These are phyloP conservation scores for Aspergillus amoenus DNA, from an alignment of 2,329 filamentous ascomycete genomes.

Conservation along the genomic window DNA sequence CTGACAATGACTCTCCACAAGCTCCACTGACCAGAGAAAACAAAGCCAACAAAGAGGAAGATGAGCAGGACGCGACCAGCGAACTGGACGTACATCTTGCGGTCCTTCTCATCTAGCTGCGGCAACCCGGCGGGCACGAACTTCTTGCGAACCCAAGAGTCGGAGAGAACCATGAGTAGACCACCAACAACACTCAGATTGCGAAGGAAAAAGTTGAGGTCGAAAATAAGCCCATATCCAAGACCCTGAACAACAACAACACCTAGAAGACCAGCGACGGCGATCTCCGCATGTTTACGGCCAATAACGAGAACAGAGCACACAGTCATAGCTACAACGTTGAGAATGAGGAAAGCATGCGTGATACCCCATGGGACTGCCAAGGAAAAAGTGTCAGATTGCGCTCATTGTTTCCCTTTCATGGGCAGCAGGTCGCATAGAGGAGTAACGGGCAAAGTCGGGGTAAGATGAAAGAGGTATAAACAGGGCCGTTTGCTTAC, in stretches of 20 bases:
- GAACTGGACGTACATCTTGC: conserved; percentile 99
- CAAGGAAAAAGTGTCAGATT: conserved; percentile 15
- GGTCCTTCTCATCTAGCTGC: conserved; percentile 95
- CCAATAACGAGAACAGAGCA: conserved; percentile 86
- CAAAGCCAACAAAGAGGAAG: conserved; percentile 95
- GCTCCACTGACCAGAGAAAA: conserved; percentile 92
- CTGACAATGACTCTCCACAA: conserved; percentile 84
- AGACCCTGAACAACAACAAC: conserved; percentile 93
- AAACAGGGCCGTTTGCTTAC: conserved; percentile 55
- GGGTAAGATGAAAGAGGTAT: neutral
- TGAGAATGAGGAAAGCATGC: conserved; percentile 86
- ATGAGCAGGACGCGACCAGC: conserved; percentile 93
- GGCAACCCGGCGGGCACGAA: conserved; percentile 95
- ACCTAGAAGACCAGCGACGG: conserved; percentile 82
- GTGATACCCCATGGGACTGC: conserved; percentile 84
- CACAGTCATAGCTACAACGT: conserved; percentile 81
- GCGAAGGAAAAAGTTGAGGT: conserved; percentile 99
- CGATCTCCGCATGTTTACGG: conserved; percentile 90
- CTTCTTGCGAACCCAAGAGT: conserved; percentile 96
- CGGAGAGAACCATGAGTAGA: conserved; percentile 94
- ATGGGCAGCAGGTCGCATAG: neutral
- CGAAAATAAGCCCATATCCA: conserved; percentile 96
- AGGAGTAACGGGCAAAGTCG: neutral
- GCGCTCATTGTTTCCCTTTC: conserved; percentile 6
- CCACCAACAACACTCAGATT: conserved; percentile 97